Evolutionary conservation across 108 stramenopile genomes (phyloP).

Genomic region (Chaetoceros muelleri): DNA sequence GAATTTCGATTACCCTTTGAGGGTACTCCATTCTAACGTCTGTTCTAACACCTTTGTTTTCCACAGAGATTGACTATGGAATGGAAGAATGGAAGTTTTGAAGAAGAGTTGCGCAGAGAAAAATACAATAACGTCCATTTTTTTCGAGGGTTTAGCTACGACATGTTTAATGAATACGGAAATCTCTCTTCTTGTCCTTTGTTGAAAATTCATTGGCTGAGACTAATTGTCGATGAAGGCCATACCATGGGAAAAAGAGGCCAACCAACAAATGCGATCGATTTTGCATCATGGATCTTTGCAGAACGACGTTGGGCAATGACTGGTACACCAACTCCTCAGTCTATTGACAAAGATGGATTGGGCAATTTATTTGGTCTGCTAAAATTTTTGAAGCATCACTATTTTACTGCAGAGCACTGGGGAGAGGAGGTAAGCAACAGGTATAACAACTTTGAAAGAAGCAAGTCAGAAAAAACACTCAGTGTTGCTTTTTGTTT

Average conservation of each 20-base stretch:
- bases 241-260: constrained; percentile 64
- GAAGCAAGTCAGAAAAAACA: too few relatives aligned
- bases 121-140: constrained; percentile 14
- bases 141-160: constrained; percentile 1
- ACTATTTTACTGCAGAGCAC: constrained; percentile 38
- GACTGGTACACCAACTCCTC: constrained; percentile 81
- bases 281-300: constrained; percentile 65
- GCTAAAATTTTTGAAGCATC: constrained; percentile 54
- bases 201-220: constrained; percentile 65
- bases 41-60: neutral
- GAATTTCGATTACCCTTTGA: too few relatives aligned
- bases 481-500: too few relatives aligned
- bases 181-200: constrained; percentile 37
- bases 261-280: constrained; percentile 47
- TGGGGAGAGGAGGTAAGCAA: constrained; percentile 53
- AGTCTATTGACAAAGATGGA: constrained; percentile 33
- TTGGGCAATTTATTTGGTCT: constrained; percentile 43
- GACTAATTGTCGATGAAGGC: constrained; percentile 75
- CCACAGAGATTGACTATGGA: constrained; percentile 55
- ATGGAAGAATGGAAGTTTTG: constrained; percentile 69
- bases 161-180: neutral
- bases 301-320: constrained; percentile 68
- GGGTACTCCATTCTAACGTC: neutral
- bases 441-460: too few relatives aligned
- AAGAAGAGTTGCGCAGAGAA: constrained; percentile 41